Base-by-base conservation (phyloP, 768 basidiomycete genomes). In the Xerocomellus intermedius region DNA sequence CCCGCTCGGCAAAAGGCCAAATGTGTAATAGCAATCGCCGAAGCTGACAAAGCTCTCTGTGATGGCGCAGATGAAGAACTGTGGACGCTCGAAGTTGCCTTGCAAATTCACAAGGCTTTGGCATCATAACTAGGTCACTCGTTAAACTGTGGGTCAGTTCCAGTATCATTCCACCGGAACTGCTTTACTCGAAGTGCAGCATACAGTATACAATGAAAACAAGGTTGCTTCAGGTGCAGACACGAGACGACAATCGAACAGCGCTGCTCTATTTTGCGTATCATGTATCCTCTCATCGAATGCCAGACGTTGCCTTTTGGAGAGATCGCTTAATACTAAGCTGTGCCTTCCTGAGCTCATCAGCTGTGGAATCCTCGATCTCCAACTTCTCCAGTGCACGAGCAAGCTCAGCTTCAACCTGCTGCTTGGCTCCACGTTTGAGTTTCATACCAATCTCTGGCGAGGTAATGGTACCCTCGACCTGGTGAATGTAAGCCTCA, bases 381-480 rank as follows among this genome's bases (percentile, higher is more conserved):
- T 98, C 97, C 71, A 99, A 82, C 79, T 94, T 94, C 86, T 98
- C 97, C 46, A 98, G 84, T 30, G 97, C 95, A 70, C 94, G 91
- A 49, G 97, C 95, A 59, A 99, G 93, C 80, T 98, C 97, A 60
- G 89, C 82, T 82, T 99, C 97, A 63, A 99, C 92, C 73, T 95
- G 91, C 33, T 80, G 73, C 79, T 94, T 94, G 50, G 94, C 91
- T 68, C 94, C 94, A 57, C 96, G 89, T 85, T 98, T 98, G 76
- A 98, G 89, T 80, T 98, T 98, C 87, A 95, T 91, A 69, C 92
- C 91, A 64, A 97, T 91, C 75, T 97, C 95, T 48, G 94, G 94
- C 24, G 90, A 91, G 50, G 94, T 93, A 77, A 98, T 95, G 56
- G 93, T 96, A 71, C 83, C 81, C 82, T 97, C 94, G 67, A 98